A percentile compares a stretch with the other conserved stretches of the same genome.
These are phyloP conservation scores for Flammula alnicola DNA, from an alignment of 1,284 basidiomycete species.

Conservation along the genomic window DNA sequence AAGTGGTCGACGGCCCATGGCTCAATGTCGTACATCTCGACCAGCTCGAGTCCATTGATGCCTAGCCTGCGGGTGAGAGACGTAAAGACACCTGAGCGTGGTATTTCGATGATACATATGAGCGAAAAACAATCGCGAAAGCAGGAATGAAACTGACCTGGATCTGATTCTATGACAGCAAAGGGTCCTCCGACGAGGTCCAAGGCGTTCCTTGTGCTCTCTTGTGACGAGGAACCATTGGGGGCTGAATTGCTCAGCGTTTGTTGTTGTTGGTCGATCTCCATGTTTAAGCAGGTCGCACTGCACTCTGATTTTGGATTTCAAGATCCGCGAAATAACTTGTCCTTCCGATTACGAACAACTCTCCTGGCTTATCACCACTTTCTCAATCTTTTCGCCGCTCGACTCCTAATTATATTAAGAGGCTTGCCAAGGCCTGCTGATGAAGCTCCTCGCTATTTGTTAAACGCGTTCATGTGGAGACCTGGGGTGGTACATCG, in stretches of 20 bases:
- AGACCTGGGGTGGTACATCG: no score
- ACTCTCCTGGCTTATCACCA: no score
- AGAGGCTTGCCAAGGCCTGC: no score
- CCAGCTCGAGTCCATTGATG: constrained; percentile 52
- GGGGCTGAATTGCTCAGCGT: not conserved
- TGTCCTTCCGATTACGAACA: no score
- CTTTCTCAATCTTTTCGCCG: no score
- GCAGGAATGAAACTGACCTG: constrained; percentile 43
- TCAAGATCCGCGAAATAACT: constrained; percentile 1
- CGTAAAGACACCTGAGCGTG: constrained; percentile 51
- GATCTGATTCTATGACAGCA: constrained; percentile 67
- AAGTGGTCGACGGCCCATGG: constrained; percentile 64
- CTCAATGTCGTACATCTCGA: constrained; percentile 65
- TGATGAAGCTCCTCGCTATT: no score
- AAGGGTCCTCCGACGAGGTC: constrained; percentile 62
- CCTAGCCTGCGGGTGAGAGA: constrained; percentile 57
- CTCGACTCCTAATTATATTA: no score
- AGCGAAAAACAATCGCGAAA: not conserved
- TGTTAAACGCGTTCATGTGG: no score
- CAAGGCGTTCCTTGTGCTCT: constrained; percentile 1
- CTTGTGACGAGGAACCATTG: not conserved
- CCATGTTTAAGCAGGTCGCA: no score
- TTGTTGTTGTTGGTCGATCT: no score
- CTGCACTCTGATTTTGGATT: no score
- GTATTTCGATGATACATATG: not conserved